Evolutionary conservation across 1,284 basidiomycete species (phyloP).

Genomic region (Neonothopanus nambi): DNA sequence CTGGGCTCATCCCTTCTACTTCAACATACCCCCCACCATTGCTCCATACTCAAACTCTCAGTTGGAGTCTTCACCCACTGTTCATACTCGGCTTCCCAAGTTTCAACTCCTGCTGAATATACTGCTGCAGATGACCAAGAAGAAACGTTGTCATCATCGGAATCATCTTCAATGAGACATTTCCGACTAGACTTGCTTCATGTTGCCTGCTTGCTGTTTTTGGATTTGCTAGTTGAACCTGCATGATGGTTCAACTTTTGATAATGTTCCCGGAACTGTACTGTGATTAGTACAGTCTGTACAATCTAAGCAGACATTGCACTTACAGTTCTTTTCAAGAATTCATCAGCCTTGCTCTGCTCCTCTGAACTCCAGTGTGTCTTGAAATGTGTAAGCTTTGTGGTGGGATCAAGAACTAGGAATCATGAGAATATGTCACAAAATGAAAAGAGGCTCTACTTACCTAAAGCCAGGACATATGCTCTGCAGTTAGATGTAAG

Average conservation of each 20-base stretch:
- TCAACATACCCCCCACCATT: constrained; percentile 35
- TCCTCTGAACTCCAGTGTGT: constrained; percentile 27
- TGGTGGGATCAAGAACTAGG: constrained; percentile 28
- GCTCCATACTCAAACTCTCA: constrained; percentile 22
- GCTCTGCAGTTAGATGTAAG: not conserved
- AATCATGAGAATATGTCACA: constrained; percentile 1
- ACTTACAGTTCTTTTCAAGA: constrained; percentile 24
- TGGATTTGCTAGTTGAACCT: not conserved
- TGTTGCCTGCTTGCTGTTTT: too few species aligned
- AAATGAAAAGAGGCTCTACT: not conserved
- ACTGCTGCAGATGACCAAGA: not conserved
- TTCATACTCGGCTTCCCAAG: constrained; percentile 27
- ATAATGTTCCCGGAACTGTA: constrained; percentile 1
- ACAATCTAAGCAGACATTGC: not conserved
- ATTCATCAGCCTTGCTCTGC: constrained; percentile 14
- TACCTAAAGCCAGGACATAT: constrained; percentile 1
- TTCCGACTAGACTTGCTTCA: not conserved
- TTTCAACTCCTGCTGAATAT: not conserved
- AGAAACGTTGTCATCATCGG: not conserved
- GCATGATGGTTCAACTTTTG: not conserved
- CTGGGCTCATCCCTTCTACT: too few species aligned
- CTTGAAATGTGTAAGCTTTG: constrained; percentile 27
- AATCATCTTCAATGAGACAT: not conserved
- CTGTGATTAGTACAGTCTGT: too few species aligned
- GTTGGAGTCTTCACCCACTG: constrained; percentile 24